Base-by-base conservation (phyloP, 2,329 filamentous ascomycete genomes). In the Aspergillus ibericus region DNA sequence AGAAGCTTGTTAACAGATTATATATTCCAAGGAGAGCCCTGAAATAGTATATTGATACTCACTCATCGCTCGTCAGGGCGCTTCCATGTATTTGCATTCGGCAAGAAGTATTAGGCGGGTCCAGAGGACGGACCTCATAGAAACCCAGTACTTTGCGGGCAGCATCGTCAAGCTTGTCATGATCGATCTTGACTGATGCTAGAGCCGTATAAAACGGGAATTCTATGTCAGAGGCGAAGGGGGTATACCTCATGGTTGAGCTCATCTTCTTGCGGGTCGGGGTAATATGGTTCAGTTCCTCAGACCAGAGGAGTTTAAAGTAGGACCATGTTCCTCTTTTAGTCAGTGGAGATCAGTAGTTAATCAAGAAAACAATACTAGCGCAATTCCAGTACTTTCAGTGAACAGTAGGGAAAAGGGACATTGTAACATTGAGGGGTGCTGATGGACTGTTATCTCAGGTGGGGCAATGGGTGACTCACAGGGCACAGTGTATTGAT, bases 91-190 rank as follows among this genome's bases (percentile, higher is more conserved):
- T 88, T 76, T 96, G 93, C 85, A 98, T 92, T 71, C 88, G 90
- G 74, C 90, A 91, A 66, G 91, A 95, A 55, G 88, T 83, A 66
- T 89, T 88, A 0, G 91, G 86, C 38, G 87, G 78, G 66, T 91
- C 89, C 42, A 82, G 81, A 10, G 87, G 81, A 44, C 89, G 89
- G 65, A 95, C 87, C 77, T 97, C 92, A 74, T 99, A 99, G 44
- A 96, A 79, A 4, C 95, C 95, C 29, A 96, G 82, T 2, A 98
- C 84, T 60, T 89, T 88, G 46, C 93, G 90, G 22, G 92, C 90
- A 9, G 93, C 96, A 75, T 96, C 93, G 79, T 97, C 91, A 53
- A 99, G 90, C 78, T 93, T 96, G 79, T 97, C 95, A 83, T 96
- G 89, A 75, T 98, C 92, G 73, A 99, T 92, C 79, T 99, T 99